These are phyloP conservation scores for Triglochin maritima DNA, from an alignment of 106 monocot species.

Conservation along the genomic window DNA sequence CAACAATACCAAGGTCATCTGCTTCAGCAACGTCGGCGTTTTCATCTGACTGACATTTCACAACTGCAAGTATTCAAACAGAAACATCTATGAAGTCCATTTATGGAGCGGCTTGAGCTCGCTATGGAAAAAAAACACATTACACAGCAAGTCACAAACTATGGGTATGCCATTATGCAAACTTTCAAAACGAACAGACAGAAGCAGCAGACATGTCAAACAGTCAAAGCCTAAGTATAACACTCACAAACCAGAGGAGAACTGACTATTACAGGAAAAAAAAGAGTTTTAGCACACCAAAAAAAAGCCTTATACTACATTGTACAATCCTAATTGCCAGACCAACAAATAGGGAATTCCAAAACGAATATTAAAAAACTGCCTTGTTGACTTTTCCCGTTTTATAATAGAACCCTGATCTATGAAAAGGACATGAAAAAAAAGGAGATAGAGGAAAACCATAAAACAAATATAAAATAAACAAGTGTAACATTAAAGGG, in stretches of 20 bases:
- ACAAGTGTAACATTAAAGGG: too few relatives aligned
- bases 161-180: background rate
- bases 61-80: slow-evolving; percentile 27
- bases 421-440: too few relatives aligned
- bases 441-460: too few relatives aligned
- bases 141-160: background rate
- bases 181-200: background rate
- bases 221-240: background rate
- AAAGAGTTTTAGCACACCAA: too few relatives aligned
- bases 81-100: background rate
- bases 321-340: too few relatives aligned
- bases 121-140: background rate
- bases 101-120: background rate
- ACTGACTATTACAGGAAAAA: too few relatives aligned
- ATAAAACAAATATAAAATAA: too few relatives aligned
- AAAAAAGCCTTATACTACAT: too few relatives aligned
- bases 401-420: too few relatives aligned
- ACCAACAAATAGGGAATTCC: background rate
- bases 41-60: slow-evolving; percentile 43
- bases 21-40: slow-evolving; percentile 48
- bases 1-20: slow-evolving; percentile 77
- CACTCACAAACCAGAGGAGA: too few relatives aligned
- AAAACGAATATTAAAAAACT: too few relatives aligned
- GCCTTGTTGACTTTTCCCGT: too few relatives aligned
- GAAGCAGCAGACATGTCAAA: background rate